Percentiles rank a stretch among this genome's conserved stretches.
phyloP scores from a whole-genome alignment of 129 eudicot genomes.

The Artemisia annua region DNA sequence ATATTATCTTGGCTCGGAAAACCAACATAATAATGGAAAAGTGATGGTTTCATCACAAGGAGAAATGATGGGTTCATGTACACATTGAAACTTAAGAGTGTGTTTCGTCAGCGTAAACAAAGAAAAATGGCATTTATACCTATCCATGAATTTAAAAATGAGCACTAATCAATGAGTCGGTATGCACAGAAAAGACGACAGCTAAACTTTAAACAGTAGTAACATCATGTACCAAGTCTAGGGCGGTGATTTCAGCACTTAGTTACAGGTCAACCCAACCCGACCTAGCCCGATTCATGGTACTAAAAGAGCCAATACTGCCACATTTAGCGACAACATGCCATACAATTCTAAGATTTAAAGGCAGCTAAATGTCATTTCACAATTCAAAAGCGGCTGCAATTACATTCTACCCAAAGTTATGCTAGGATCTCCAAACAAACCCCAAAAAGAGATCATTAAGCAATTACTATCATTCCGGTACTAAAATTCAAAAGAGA shows the following conservation, averaged over 20 bases:
- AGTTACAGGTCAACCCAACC: too few species aligned
- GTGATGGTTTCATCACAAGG: constrained; percentile 5
- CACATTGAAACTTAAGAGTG: background rate
- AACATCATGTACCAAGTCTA: too few species aligned
- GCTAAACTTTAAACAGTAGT: too few species aligned
- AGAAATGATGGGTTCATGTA: background rate
- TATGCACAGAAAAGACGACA: background rate
- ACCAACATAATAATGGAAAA: background rate
- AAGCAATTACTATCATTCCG: constrained; percentile 1
- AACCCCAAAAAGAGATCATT: constrained; percentile 60
- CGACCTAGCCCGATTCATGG: too few species aligned
- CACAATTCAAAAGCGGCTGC: background rate
- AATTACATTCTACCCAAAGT: constrained; percentile 20
- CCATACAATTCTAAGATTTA: background rate
- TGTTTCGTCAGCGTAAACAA: constrained; percentile 32
- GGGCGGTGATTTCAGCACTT: too few species aligned
- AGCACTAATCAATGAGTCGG: background rate
- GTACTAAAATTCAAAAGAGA: constrained; percentile 2
- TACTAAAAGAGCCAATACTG: too few species aligned
- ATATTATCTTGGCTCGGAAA: constrained; percentile 17
- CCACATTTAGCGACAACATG: too few species aligned
- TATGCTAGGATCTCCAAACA: constrained; percentile 39
- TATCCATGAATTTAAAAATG: background rate
- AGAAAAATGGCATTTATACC: constrained; percentile 19
- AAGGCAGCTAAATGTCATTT: background rate